A percentile compares a stretch with the other conserved stretches of the same genome.
Evolutionary conservation across 352 stramenopile species (phyloP).

Genomic region (Globisporangium paroecandrum): DNA sequence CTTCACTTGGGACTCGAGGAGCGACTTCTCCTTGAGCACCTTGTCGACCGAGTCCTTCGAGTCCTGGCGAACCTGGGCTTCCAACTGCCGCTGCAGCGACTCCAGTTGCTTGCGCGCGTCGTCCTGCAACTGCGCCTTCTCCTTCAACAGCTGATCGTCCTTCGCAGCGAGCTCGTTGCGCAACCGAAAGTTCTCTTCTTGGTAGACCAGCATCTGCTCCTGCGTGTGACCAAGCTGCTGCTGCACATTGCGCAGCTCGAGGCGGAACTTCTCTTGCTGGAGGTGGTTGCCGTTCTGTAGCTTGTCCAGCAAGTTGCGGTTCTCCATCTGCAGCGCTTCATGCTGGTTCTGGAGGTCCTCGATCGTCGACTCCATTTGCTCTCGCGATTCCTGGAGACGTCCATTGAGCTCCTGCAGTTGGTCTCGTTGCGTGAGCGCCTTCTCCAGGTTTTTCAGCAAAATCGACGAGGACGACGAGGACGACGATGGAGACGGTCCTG

Average conservation of each 20-base stretch:
- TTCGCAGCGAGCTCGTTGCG: slow-evolving; percentile 49
- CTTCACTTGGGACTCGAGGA: slow-evolving; percentile 40
- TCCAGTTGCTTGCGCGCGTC: slow-evolving; percentile 59
- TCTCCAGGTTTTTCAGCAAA: slow-evolving; percentile 75
- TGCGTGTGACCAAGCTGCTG: slow-evolving; percentile 62
- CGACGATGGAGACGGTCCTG: slow-evolving; percentile 20
- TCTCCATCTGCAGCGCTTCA: slow-evolving; percentile 64
- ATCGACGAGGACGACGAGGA: slow-evolving; percentile 30
- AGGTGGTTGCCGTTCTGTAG: slow-evolving; percentile 60
- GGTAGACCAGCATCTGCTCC: slow-evolving; percentile 66
- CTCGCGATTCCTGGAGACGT: slow-evolving; percentile 44
- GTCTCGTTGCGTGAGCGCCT: slow-evolving; percentile 63
- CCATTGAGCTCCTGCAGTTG: slow-evolving; percentile 53
- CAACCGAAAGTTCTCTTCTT: slow-evolving; percentile 66
- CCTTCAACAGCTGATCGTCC: slow-evolving; percentile 52
- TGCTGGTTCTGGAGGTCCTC: slow-evolving; percentile 59
- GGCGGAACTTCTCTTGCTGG: slow-evolving; percentile 69
- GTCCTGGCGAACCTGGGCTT: slow-evolving; percentile 57
- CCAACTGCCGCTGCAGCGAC: slow-evolving; percentile 50
- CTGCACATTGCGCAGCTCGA: slow-evolving; percentile 58
- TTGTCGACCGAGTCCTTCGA: slow-evolving; percentile 45
- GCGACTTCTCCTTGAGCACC: slow-evolving; percentile 40
- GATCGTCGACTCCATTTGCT: slow-evolving; percentile 50
- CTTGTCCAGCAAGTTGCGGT: slow-evolving; percentile 65
- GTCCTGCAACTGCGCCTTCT: slow-evolving; percentile 55